A percentile compares a stretch with the other conserved stretches of the same genome.
These are phyloP conservation scores for Neofusicoccum kwambonambiense DNA, from an alignment of 2,329 filamentous ascomycete genomes.

Conservation along the genomic window DNA sequence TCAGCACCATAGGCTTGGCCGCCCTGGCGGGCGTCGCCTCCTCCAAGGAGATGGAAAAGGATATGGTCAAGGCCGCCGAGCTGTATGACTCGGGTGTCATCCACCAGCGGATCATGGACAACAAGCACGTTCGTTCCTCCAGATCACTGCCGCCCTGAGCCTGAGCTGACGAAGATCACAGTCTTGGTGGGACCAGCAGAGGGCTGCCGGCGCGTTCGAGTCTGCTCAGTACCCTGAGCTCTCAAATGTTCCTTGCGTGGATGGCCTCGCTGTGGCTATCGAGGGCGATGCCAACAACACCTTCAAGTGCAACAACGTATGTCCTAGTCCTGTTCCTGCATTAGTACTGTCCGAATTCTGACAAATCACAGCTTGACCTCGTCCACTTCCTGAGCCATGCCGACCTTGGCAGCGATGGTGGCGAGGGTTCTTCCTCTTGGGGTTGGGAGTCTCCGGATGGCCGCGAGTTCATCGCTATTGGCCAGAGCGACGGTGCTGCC, in stretches of 20 bases:
- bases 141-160: background rate
- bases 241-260: slow-evolving; percentile 33
- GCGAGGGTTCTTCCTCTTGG: slow-evolving; percentile 50
- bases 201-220: slow-evolving; percentile 33
- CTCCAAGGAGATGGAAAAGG: slow-evolving; percentile 35
- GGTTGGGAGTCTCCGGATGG: slow-evolving; percentile 54
- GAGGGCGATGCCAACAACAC: slow-evolving; percentile 35
- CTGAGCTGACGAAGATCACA: slow-evolving; percentile 28
- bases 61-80: slow-evolving; percentile 33
- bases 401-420: slow-evolving; percentile 49
- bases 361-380: slow-evolving; percentile 46
- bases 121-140: slow-evolving; percentile 28
- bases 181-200: slow-evolving; percentile 38
- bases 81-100: slow-evolving; percentile 42
- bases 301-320: slow-evolving; percentile 40
- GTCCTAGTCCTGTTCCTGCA: background rate
- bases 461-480: slow-evolving; percentile 56
- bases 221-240: slow-evolving; percentile 37
- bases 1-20: slow-evolving; percentile 23
- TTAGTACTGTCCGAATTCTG: background rate
- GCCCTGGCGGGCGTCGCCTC: slow-evolving; percentile 30
- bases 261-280: slow-evolving; percentile 39
- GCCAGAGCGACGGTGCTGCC: slow-evolving; percentile 55
- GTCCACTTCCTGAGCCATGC: slow-evolving; percentile 57
- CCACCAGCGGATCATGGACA: slow-evolving; percentile 35